phyloP scores from a whole-genome alignment of 805 yeast genomes.

The Saturnispora silvae region DNA sequence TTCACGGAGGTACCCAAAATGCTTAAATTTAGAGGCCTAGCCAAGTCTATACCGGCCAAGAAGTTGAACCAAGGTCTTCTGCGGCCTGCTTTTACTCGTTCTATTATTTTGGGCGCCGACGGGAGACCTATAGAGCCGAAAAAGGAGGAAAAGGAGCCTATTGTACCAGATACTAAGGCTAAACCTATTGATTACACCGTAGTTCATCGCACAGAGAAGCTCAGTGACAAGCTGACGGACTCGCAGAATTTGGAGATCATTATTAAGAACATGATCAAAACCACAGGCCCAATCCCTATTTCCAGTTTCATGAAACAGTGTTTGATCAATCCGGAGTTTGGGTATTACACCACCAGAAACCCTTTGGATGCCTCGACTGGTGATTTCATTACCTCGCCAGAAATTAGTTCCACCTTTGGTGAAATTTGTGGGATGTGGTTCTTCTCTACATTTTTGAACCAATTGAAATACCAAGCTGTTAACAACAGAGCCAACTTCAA shows the following conservation, averaged over 20 bases:
- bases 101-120: slow-evolving; percentile 6
- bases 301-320: slow-evolving; percentile 75
- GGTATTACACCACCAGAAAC: slow-evolving; percentile 69
- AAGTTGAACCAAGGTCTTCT: neutral
- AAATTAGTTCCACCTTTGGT: slow-evolving; percentile 79
- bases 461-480: slow-evolving; percentile 34
- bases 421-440: slow-evolving; percentile 75
- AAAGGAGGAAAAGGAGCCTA: neutral
- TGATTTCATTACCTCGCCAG: slow-evolving; percentile 80
- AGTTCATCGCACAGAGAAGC: slow-evolving; percentile 3
- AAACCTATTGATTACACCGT: slow-evolving; percentile 3
- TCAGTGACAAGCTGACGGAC: slow-evolving; percentile 2
- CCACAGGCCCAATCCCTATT: slow-evolving; percentile 69
- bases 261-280: slow-evolving; percentile 39
- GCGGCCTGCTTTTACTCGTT: slow-evolving; percentile 1
- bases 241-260: slow-evolving; percentile 19
- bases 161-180: neutral
- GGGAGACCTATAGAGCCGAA: slow-evolving; percentile 4
- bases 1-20: neutral
- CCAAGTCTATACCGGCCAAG: neutral
- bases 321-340: slow-evolving; percentile 63
- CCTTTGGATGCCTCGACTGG: slow-evolving; percentile 46
- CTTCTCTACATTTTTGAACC: slow-evolving; percentile 45
- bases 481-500: slow-evolving; percentile 14
- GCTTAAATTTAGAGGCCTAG: neutral